These are phyloP conservation scores for Cupressus sempervirens DNA, from an alignment of 75 land plant genomes.

Conservation along the genomic window DNA sequence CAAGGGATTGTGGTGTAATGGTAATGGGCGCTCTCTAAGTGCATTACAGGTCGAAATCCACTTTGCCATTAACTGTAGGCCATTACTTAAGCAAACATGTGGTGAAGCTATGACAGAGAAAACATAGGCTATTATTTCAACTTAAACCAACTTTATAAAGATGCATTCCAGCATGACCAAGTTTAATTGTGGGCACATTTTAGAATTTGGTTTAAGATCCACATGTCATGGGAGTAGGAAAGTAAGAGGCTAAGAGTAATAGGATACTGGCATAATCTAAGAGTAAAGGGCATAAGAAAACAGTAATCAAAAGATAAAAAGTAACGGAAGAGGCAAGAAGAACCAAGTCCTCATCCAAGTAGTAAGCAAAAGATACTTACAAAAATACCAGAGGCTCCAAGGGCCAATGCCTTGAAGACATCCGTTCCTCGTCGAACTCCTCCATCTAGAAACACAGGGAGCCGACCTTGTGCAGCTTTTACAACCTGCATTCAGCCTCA, in stretches of 20 bases:
- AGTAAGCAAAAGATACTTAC: constrained; percentile 45
- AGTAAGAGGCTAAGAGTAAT: background rate
- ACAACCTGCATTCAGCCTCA: constrained; percentile 59
- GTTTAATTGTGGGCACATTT: background rate
- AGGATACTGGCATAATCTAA: background rate
- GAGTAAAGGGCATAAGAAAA: background rate
- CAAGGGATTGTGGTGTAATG: background rate
- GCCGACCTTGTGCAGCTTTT: constrained; percentile 82
- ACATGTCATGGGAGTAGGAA: background rate
- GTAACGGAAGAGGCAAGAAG: background rate
- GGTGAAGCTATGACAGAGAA: background rate
- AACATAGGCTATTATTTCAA: background rate
- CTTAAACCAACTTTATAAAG: background rate
- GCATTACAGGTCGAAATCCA: background rate
- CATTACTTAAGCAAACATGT: background rate
- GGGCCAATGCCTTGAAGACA: constrained; percentile 93
- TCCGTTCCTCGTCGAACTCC: constrained; percentile 98
- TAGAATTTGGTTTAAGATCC: background rate
- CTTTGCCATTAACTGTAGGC: background rate
- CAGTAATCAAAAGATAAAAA: background rate
- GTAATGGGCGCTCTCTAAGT: background rate
- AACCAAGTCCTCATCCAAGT: background rate
- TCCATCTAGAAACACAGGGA: constrained; percentile 96
- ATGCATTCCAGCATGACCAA: background rate
- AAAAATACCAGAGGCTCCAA: constrained; percentile 95